Percentiles rank a stretch among this genome's conserved stretches.
Evolutionary conservation across 179 eudicot genomes (phyloP).

Genomic region (Dionaea muscipula): DNA sequence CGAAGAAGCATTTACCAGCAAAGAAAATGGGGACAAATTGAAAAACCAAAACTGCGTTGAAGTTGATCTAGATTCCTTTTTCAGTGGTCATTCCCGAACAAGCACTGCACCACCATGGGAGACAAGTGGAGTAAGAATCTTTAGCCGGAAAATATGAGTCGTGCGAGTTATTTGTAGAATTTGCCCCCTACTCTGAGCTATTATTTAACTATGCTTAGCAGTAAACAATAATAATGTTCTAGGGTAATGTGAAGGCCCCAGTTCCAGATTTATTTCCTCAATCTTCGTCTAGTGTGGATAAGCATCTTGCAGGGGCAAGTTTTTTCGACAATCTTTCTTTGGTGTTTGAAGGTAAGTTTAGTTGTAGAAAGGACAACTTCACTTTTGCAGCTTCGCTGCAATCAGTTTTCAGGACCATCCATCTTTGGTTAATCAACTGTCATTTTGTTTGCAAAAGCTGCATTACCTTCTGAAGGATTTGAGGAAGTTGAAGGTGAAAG

Average conservation of each 20-base stretch:
- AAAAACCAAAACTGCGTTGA: neutral
- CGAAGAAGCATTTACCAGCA: too few relatives aligned
- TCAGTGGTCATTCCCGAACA: neutral
- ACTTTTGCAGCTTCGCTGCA: neutral
- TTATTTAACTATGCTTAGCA: neutral
- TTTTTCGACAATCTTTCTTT: neutral
- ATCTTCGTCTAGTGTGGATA: neutral
- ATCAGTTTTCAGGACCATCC: neutral
- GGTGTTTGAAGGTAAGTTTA: neutral
- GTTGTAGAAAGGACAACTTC: neutral
- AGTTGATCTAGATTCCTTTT: slow-evolving; percentile 2
- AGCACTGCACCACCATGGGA: neutral
- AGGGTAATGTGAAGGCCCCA: neutral
- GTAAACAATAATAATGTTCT: neutral
- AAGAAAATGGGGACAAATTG: neutral
- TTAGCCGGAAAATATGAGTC: too few relatives aligned
- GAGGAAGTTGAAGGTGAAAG: neutral
- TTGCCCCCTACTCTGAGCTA: neutral
- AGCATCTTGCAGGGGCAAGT: neutral
- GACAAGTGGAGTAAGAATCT: neutral
- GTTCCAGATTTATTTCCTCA: neutral
- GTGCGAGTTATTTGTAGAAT: neutral
- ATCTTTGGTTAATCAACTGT: neutral
- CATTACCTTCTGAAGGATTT: neutral
- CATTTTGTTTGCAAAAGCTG: neutral